Percentiles rank a stretch among this genome's conserved stretches.
Evolutionary conservation across 768 basidiomycete genomes (phyloP).

Genomic region (Pleurotus sapidus): DNA sequence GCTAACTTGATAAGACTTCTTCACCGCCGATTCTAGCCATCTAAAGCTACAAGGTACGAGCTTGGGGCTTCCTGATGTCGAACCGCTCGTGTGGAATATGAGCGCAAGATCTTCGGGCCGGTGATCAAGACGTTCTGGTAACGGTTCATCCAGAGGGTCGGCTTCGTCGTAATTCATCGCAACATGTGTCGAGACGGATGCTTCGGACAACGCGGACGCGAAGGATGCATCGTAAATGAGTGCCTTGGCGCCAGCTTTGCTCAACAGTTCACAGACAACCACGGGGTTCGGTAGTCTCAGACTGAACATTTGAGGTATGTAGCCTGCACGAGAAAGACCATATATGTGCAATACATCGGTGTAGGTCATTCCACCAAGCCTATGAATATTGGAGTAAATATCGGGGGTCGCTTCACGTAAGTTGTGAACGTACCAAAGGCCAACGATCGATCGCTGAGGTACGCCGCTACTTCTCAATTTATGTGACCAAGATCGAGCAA

Average conservation of each 20-base stretch:
- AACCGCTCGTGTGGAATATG: constrained; percentile 80
- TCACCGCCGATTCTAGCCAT: constrained; percentile 60
- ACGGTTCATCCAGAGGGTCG: constrained; percentile 29
- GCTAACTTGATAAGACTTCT: constrained; percentile 57
- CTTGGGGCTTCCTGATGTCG: constrained; percentile 82
- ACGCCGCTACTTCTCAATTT: constrained; percentile 46
- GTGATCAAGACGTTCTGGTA: constrained; percentile 40
- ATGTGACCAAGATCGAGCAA: constrained; percentile 62
- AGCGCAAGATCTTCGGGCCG: constrained; percentile 47
- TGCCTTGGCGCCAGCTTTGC: constrained; percentile 58
- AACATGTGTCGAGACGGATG: constrained; percentile 47
- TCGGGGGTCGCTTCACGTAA: neutral
- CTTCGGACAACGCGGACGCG: constrained; percentile 35
- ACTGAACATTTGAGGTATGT: constrained; percentile 76
- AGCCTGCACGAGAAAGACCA: constrained; percentile 72
- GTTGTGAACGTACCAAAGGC: constrained; percentile 56
- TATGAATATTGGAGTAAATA: constrained; percentile 23
- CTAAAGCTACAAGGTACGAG: constrained; percentile 68
- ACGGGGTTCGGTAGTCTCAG: constrained; percentile 71
- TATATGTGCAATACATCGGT: constrained; percentile 72
- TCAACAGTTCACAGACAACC: constrained; percentile 68
- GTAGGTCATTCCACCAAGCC: constrained; percentile 75
- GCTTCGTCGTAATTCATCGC: constrained; percentile 38
- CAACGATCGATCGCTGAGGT: constrained; percentile 57
- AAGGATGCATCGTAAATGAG: constrained; percentile 65